phyloP scores from a whole-genome alignment of 1,284 basidiomycete species.

The Cutaneotrichosporon curvatum region DNA sequence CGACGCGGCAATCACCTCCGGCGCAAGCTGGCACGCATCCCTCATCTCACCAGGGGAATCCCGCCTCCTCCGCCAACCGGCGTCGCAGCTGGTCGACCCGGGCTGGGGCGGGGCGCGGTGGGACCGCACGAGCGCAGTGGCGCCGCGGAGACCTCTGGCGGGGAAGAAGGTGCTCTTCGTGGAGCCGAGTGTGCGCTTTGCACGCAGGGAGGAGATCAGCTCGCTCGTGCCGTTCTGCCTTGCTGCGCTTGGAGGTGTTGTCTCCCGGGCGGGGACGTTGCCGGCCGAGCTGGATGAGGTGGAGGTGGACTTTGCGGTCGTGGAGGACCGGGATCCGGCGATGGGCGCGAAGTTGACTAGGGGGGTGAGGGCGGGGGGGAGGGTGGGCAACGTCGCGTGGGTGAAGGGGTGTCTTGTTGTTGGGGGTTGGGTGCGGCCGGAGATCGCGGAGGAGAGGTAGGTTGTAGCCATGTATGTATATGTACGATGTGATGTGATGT shows the following conservation, averaged over 20 bases:
- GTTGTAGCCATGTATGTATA: too few relatives aligned
- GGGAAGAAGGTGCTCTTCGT: conserved; percentile 30
- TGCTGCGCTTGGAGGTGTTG: conserved; percentile 63
- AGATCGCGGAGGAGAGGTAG: too few relatives aligned
- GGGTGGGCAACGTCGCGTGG: too few relatives aligned
- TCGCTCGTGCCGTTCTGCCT: conserved; percentile 61
- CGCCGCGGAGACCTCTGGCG: conserved; percentile 43
- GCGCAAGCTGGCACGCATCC: conserved; percentile 55
- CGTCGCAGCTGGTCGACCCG: conserved; percentile 64
- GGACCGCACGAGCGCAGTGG: conserved; percentile 46
- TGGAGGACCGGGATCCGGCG: too few relatives aligned
- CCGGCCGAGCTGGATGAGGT: too few relatives aligned
- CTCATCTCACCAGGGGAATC: conserved; percentile 64
- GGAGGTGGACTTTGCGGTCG: too few relatives aligned
- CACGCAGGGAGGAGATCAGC: conserved; percentile 17
- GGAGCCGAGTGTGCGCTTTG: conserved; percentile 14
- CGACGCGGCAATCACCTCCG: conserved; percentile 47
- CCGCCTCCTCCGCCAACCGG: conserved; percentile 49
- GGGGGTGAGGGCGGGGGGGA: too few relatives aligned
- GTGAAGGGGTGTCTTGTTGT: too few relatives aligned
- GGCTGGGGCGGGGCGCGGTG: conserved; percentile 57
- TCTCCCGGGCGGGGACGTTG: conserved; percentile 46
- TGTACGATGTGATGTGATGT: too few relatives aligned
- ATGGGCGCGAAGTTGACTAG: too few relatives aligned
- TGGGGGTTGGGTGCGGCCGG: too few relatives aligned